Evolutionary conservation across 225 moss, liverwort and hornwort species (phyloP).

Genomic region (Antitrichia curtipendula): DNA sequence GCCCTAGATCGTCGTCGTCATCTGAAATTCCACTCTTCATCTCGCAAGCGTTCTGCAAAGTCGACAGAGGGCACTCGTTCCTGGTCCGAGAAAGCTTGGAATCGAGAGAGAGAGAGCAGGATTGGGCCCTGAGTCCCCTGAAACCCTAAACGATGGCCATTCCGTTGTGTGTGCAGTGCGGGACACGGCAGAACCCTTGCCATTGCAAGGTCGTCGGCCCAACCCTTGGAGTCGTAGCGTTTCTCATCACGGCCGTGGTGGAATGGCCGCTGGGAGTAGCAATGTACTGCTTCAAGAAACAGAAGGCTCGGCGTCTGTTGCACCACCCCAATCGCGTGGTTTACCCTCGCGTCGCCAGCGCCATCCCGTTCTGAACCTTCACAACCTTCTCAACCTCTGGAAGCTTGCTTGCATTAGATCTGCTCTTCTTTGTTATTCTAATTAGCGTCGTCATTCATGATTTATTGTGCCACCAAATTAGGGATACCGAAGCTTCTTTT

Average conservation of each 20-base stretch:
- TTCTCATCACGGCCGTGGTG: slow-evolving; percentile 27
- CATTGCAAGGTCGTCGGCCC: slow-evolving; percentile 49
- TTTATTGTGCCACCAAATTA: background rate
- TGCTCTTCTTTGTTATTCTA: background rate
- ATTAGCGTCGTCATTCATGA: background rate
- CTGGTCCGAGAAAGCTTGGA: background rate
- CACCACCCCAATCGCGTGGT: slow-evolving; percentile 33
- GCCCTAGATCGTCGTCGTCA: background rate
- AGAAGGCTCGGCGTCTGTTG: slow-evolving; percentile 46
- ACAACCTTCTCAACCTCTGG: background rate
- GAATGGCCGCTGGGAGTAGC: slow-evolving; percentile 46
- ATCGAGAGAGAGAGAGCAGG: background rate
- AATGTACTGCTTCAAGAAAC: slow-evolving; percentile 31
- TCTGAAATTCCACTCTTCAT: background rate
- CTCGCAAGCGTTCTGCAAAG: background rate
- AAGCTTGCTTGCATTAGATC: background rate
- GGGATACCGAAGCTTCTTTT: background rate
- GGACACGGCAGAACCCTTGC: slow-evolving; percentile 35
- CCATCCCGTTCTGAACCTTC: slow-evolving; percentile 23
- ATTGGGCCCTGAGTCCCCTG: background rate
- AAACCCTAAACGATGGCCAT: background rate
- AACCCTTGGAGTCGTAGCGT: slow-evolving; percentile 34
- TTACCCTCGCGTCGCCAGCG: slow-evolving; percentile 26
- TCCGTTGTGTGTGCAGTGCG: slow-evolving; percentile 49
- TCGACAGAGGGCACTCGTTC: background rate